phyloP scores from a whole-genome alignment of 352 stramenopile species.

The Poterioochromonas sp. region DNA sequence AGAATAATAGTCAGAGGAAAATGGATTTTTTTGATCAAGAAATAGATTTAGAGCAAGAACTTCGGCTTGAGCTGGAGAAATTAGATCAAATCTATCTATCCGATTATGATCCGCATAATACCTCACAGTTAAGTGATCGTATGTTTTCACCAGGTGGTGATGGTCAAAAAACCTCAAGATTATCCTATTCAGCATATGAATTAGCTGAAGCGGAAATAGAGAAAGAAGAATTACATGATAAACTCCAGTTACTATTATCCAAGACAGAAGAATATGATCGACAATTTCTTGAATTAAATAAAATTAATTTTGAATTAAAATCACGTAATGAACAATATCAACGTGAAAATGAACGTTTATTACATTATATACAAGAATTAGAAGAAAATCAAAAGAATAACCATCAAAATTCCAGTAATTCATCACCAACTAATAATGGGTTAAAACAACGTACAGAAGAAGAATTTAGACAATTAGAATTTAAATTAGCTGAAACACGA shows the following conservation, averaged over 20 bases:
- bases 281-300: not conserved
- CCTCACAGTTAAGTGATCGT: not conserved
- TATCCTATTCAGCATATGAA: not conserved
- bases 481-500: not conserved
- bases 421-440: not conserved
- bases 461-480: not conserved
- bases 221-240: constrained; percentile 28
- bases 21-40: no score
- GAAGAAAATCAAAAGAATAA: not conserved
- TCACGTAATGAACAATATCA: not conserved
- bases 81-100: not conserved
- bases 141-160: not conserved
- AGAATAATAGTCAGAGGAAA: no score
- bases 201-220: constrained; percentile 27
- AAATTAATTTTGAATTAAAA: not conserved
- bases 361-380: not conserved
- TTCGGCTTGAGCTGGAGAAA: not conserved
- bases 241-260: not conserved
- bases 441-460: not conserved
- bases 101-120: not conserved
- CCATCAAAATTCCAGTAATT: not conserved
- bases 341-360: not conserved
- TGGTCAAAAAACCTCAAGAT: not conserved
- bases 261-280: constrained; percentile 23
- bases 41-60: constrained; percentile 12